Percentiles rank a stretch among this genome's conserved stretches.
These are phyloP conservation scores for Gyrodon lividus DNA, from an alignment of 768 basidiomycete species.

Conservation along the genomic window DNA sequence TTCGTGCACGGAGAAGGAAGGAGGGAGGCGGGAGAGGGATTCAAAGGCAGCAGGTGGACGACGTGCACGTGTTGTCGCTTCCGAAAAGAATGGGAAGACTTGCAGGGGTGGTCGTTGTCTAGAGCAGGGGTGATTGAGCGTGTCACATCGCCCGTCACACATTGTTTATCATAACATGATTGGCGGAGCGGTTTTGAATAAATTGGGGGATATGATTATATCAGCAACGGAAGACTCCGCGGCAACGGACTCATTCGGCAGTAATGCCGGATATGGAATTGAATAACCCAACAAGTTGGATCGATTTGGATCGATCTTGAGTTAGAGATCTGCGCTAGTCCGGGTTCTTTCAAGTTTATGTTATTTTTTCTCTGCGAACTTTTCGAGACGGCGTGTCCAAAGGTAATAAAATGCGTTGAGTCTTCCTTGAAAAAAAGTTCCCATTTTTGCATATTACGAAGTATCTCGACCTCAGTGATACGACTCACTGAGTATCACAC, in stretches of 20 bases:
- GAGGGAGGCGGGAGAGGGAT: neutral
- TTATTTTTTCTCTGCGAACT: constrained; percentile 8
- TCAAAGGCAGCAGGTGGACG: neutral
- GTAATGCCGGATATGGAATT: constrained; percentile 1
- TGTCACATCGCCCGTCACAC: neutral
- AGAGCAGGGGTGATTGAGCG: constrained; percentile 1
- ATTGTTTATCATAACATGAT: neutral
- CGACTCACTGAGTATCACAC: constrained; percentile 9
- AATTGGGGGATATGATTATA: constrained; percentile 14
- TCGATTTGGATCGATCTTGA: neutral
- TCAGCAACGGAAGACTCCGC: constrained; percentile 10
- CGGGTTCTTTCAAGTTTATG: constrained; percentile 14
- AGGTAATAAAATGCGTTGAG: constrained; percentile 21
- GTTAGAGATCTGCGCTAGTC: constrained; percentile 12
- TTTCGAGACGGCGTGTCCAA: neutral
- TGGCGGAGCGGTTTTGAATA: constrained; percentile 2
- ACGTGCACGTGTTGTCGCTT: neutral
- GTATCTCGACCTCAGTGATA: constrained; percentile 9
- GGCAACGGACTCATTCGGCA: constrained; percentile 7
- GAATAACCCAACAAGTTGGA: neutral
- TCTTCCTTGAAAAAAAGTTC: neutral
- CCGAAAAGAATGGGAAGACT: neutral
- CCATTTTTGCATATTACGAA: neutral
- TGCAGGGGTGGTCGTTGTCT: too few species aligned
- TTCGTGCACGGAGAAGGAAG: constrained; percentile 2